Evolutionary conservation across 2,329 filamentous ascomycete genomes (phyloP), one percentile per base, ranked within the genome.

Genomic region (Neoascochyta sp.): DNA sequence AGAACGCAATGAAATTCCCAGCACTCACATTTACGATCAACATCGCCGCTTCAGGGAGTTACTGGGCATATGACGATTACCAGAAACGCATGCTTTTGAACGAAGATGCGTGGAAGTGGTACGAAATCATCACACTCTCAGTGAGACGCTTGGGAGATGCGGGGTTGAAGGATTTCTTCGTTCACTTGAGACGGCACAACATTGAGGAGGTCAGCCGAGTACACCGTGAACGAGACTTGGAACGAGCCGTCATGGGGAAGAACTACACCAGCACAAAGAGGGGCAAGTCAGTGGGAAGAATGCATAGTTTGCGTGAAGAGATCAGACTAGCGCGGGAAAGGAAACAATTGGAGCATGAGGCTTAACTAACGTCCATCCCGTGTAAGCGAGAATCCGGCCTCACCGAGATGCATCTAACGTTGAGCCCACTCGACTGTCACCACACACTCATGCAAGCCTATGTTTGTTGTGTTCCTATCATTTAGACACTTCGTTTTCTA

Each of bases 11-110:
- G 36, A 34, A 29, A 12, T 14, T 40, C 16, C 4, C 29, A 9
- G 25, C 29, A 10, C 20, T 43, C 7, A 39, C 36, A 3, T 32
- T 43, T 10, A 30, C 37, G 8, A 16, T 42, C 17, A 42, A 39
- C 23, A 25, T 37, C 9, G 12, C 34, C 5, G 22, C 5, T n/a
- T n/a, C n/a, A n/a, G n/a, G n/a, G n/a, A n/a, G n/a, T n/a, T n/a
- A n/a, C n/a, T n/a, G n/a, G n/a, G n/a, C n/a, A n/a, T n/a, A 20
- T 20, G 7, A 20, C 18, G 18, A 20, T 7, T 20, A 20, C 18
- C 18, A 20, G 7, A 20, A 20, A 20, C 18, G 18, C 18, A 20
- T 20, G 18, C 18, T 20, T 10, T 10, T 20, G 18, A 20, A 20
- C 18, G 18, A 20, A 20, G 18, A 20, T 20, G 18, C 18, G 7